Evolutionary conservation across 306 rosid genomes (phyloP), one percentile per base, ranked within the genome.

Genomic region (Quillaja saponaria): DNA sequence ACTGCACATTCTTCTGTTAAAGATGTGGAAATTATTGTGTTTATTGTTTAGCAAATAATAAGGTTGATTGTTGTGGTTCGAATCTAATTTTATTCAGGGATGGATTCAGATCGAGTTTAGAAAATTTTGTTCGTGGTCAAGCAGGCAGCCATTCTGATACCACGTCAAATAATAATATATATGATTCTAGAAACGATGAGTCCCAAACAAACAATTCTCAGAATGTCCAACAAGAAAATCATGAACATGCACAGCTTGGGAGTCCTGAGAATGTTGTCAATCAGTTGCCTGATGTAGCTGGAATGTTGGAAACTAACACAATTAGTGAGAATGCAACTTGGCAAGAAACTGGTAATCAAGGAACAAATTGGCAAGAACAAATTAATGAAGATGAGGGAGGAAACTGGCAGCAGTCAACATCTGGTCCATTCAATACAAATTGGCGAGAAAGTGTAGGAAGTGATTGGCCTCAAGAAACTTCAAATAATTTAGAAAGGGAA

Each of bases 101-200:
- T 49, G 99, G 99, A 31, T 94, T 94, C 74, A 91, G 96, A 19
- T 83, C 85, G 64, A 87, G 88, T 73, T 83, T 90, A 74, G 99
- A 94, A 81, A 87, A 39, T 69, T 87, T 92, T 71, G 99, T 89
- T 60, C 99, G 91, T 68, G 95, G 89, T 66, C 99, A 89, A 73
- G 85, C 77, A 53, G 75, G 77, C 66, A 61, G 74, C 84, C 87
- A 75, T 61, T 68, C 85, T 58, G 96, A 92, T 71, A 71, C 84
- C 59, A 57, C 87, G 10, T 64, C 87, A 58, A 80, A 84, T 68
- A 77, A 64, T 68, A 82, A 73, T 61, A 40, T 52, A 19, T 66
- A 65, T 71, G 99, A 94, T 65, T 76, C 91, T 55, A 82, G 90
- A 78, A 79, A 65, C 13, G 88, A 82, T 25, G 71, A 34, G 64